Percentiles rank a stretch among this genome's conserved stretches.
Conservation (phyloP, 148 eudicot genomes). For the Pharnaceum exiguum region DNA sequence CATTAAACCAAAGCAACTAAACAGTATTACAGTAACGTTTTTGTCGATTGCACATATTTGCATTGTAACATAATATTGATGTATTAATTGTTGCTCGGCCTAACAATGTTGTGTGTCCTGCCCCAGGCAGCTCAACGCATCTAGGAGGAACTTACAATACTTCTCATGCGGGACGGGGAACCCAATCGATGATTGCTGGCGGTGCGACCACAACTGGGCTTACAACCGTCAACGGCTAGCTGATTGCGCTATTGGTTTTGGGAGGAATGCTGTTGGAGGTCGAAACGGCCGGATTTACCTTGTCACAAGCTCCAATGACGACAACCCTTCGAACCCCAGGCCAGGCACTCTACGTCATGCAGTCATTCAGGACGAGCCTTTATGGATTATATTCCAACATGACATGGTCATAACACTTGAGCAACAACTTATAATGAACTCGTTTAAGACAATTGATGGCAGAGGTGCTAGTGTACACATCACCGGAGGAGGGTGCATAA, state of each 20-base stretch:
- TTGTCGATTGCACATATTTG: neutral
- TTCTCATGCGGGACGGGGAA: neutral
- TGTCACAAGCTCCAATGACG: neutral
- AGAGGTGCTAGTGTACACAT: conserved; percentile 35
- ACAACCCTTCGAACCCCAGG: neutral
- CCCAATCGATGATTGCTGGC: conserved; percentile 4
- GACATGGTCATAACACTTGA: conserved; percentile 31
- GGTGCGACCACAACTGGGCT: neutral
- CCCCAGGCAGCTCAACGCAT: neutral
- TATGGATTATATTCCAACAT: conserved; percentile 30
- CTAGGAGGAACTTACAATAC: neutral
- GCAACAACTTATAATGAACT: conserved; percentile 28
- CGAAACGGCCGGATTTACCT: neutral
- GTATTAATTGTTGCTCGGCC: no score
- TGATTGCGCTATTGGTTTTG: conserved; percentile 1
- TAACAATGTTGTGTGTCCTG: neutral
- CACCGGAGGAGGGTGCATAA: conserved; percentile 30
- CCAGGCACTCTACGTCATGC: conserved; percentile 4
- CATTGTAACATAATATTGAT: no score
- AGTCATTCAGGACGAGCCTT: neutral
- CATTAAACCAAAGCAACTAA: no score
- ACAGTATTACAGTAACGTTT: neutral
- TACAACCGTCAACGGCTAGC: conserved; percentile 4
- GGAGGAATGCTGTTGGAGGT: neutral
- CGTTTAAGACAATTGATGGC: conserved; percentile 34